phyloP scores from a whole-genome alignment of 805 yeast species.

The Spathaspora passalidarum region DNA sequence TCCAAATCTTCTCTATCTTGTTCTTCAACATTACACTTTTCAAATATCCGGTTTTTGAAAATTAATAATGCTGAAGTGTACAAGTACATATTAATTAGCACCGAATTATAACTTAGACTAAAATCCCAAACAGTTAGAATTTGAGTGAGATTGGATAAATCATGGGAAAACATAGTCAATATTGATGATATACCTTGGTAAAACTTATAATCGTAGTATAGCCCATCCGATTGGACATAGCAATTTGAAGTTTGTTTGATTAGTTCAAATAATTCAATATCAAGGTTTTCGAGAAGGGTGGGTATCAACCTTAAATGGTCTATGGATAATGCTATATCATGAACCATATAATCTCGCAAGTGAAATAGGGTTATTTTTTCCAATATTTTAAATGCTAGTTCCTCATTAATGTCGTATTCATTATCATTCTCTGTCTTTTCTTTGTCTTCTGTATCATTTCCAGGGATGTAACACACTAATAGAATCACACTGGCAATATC shows the following conservation, averaged over 20 bases:
- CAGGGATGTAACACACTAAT: slow-evolving; percentile 40
- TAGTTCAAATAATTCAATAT: slow-evolving; percentile 40
- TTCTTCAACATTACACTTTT: slow-evolving; percentile 13
- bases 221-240: slow-evolving; percentile 21
- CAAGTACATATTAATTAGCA: slow-evolving; percentile 53
- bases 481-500: slow-evolving; percentile 74
- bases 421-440: slow-evolving; percentile 16
- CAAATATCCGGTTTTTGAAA: slow-evolving; percentile 43
- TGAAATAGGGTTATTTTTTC: slow-evolving; percentile 57
- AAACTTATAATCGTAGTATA: slow-evolving; percentile 32
- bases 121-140: slow-evolving; percentile 68
- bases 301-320: slow-evolving; percentile 68
- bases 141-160: slow-evolving; percentile 46
- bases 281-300: slow-evolving; percentile 49
- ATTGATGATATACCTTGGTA: slow-evolving; percentile 73
- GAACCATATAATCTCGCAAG: slow-evolving; percentile 83
- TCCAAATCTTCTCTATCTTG: slow-evolving; percentile 9
- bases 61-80: slow-evolving; percentile 54
- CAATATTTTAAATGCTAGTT: slow-evolving; percentile 42
- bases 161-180: slow-evolving; percentile 78
- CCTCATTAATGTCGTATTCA: slow-evolving; percentile 19
- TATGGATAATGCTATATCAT: slow-evolving; percentile 61
- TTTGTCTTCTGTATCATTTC: slow-evolving; percentile 2
- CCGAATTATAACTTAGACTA: slow-evolving; percentile 54
- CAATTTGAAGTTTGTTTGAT: slow-evolving; percentile 37